Evolutionary conservation across 2,329 filamentous ascomycete species (phyloP).

Genomic region (Coniochaeta sp.): DNA sequence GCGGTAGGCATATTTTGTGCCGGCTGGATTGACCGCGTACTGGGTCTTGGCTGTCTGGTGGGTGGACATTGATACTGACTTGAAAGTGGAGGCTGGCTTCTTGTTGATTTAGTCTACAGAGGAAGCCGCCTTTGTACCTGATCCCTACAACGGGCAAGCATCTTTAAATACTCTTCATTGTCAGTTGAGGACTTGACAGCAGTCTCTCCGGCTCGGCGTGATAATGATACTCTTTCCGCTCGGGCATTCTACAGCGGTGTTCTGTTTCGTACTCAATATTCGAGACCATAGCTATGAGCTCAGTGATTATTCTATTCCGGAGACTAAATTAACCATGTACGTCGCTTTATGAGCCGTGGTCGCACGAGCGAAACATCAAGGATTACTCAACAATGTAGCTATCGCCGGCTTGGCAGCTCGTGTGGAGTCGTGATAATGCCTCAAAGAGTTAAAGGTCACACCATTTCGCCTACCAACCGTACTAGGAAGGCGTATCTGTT

Average conservation of each 20-base stretch:
- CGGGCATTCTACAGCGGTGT: too few species aligned
- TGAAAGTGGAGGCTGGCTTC: not conserved
- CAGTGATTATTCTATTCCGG: not conserved
- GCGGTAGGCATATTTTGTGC: constrained; percentile 10
- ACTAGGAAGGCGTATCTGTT: too few species aligned
- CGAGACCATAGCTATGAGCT: not conserved
- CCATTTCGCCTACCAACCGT: too few species aligned
- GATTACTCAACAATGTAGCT: not conserved
- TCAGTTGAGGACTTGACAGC: too few species aligned
- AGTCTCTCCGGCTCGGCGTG: too few species aligned
- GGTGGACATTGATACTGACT: constrained; percentile 7
- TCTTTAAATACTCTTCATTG: too few species aligned
- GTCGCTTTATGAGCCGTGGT: not conserved
- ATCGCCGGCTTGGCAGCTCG: not conserved
- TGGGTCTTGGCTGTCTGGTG: constrained; percentile 10
- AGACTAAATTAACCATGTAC: not conserved
- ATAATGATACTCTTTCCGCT: too few species aligned
- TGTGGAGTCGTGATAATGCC: too few species aligned
- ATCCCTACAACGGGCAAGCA: too few species aligned
- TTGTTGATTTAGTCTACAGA: not conserved
- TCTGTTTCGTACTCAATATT: too few species aligned
- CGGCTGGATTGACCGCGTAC: constrained; percentile 2
- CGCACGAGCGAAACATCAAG: not conserved
- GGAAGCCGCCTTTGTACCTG: too few species aligned
- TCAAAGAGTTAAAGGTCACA: too few species aligned